Conservation (phyloP, 2,329 filamentous ascomycete species). For the Cryphonectria nitschkei region DNA sequence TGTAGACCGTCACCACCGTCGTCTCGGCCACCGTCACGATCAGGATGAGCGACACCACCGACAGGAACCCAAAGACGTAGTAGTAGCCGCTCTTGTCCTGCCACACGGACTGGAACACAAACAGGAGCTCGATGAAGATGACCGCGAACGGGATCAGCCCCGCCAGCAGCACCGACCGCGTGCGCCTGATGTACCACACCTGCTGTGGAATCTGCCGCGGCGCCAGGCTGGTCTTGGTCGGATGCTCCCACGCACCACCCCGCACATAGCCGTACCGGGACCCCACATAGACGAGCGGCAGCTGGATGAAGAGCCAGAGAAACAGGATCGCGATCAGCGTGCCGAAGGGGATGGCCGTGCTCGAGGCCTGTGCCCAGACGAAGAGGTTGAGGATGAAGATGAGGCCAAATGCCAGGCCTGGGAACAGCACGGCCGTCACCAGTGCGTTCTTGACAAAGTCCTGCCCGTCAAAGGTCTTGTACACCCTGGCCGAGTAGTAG, state of each 20-base stretch:
- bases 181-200: conserved; percentile 72
- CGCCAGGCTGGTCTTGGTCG: conserved; percentile 74
- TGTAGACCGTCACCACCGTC: conserved; percentile 81
- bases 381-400: conserved; percentile 85
- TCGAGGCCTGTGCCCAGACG: conserved; percentile 87
- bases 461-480: conserved; percentile 79
- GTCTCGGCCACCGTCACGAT: conserved; percentile 80
- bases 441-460: conserved; percentile 77
- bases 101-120: conserved; percentile 86
- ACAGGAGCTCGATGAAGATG: conserved; percentile 84
- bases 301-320: conserved; percentile 84
- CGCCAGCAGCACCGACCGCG: conserved; percentile 69
- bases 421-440: conserved; percentile 77
- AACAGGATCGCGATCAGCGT: conserved; percentile 73
- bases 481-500: conserved; percentile 83
- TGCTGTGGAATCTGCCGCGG: conserved; percentile 75
- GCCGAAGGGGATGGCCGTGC: conserved; percentile 82
- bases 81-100: conserved; percentile 92
- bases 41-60: conserved; percentile 72
- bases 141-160: conserved; percentile 84
- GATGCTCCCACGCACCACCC: conserved; percentile 75
- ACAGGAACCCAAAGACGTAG: conserved; percentile 87
- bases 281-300: conserved; percentile 81
- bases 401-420: conserved; percentile 74
- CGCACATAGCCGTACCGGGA: conserved; percentile 76